A percentile compares a stretch with the other conserved stretches of the same genome.
phyloP scores from a whole-genome alignment of 495 filamentous ascomycete species.

The Massariosphaeria phaeospora region DNA sequence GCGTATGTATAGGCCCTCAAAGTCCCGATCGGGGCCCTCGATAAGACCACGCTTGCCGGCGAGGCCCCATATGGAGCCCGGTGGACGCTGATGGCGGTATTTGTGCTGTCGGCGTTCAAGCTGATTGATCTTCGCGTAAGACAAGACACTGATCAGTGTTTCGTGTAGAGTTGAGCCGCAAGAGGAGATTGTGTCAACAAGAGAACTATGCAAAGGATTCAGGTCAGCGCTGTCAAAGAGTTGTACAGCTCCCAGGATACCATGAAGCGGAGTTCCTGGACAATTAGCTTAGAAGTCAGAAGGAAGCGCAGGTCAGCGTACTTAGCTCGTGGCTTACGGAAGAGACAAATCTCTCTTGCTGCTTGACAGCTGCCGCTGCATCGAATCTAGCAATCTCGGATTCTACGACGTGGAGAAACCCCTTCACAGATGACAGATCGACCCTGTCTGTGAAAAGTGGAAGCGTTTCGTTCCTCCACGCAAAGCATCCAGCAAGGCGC shows the following conservation, averaged over 20 bases:
- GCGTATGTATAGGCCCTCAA: conserved; percentile 1
- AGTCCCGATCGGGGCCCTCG: too few relatives aligned
- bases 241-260: conserved; percentile 19
- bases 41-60: too few relatives aligned
- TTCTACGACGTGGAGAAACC: conserved; percentile 4
- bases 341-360: conserved; percentile 1
- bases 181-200: conserved; percentile 4
- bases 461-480: not conserved
- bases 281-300: too few relatives aligned
- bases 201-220: conserved; percentile 2
- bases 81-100: too few relatives aligned
- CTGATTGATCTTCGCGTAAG: conserved; percentile 19
- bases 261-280: conserved; percentile 24
- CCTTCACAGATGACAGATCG: not conserved
- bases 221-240: conserved; percentile 7
- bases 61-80: too few relatives aligned
- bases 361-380: conserved; percentile 1
- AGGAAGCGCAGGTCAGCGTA: too few relatives aligned
- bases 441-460: conserved; percentile 1
- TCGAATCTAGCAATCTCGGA: conserved; percentile 2
- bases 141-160: conserved; percentile 11
- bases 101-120: conserved; percentile 5
- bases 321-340: conserved; percentile 11
- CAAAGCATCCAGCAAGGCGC: conserved; percentile 6
- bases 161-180: conserved; percentile 14